Evolutionary conservation across 768 basidiomycete species (phyloP).

Genomic region (Collybia mongolica): DNA sequence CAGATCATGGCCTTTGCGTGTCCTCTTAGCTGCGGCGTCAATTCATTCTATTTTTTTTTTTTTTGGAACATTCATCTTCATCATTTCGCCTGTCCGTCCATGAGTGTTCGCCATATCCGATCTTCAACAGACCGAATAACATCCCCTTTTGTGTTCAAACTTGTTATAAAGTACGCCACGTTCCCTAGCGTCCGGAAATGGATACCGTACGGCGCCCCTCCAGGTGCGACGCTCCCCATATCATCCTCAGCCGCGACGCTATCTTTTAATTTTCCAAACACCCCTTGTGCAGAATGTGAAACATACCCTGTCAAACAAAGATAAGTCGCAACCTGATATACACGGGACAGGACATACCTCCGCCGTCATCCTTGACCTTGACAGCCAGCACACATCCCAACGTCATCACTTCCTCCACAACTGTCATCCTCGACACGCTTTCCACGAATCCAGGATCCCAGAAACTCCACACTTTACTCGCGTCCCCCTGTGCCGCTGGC

Average conservation of each 20-base stretch:
- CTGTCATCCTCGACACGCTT: constrained; percentile 51
- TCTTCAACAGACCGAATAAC: constrained; percentile 62
- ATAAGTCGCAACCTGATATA: not conserved
- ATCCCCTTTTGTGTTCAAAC: constrained; percentile 64
- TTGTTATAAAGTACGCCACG: constrained; percentile 91
- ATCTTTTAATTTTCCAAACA: constrained; percentile 52
- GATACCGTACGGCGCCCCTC: constrained; percentile 45
- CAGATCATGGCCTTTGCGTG: too few species aligned
- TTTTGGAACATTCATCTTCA: not conserved
- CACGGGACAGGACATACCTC: constrained; percentile 39
- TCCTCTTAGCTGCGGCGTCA: not conserved
- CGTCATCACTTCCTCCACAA: constrained; percentile 79
- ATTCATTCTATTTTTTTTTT: not conserved
- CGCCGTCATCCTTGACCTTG: constrained; percentile 57
- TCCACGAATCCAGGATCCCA: constrained; percentile 79
- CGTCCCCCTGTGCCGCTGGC: constrained; percentile 1
- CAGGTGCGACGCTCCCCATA: too few species aligned
- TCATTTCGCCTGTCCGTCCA: too few species aligned
- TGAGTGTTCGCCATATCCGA: constrained; percentile 47
- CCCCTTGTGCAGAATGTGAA: constrained; percentile 62
- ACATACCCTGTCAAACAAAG: constrained; percentile 41
- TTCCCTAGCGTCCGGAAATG: constrained; percentile 90
- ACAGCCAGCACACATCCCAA: constrained; percentile 85
- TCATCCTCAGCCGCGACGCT: constrained; percentile 49
- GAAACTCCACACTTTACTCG: constrained; percentile 70